phyloP scores from a whole-genome alignment of 2,329 filamentous ascomycete genomes.

The Magnaporthiopsis incrustans region DNA sequence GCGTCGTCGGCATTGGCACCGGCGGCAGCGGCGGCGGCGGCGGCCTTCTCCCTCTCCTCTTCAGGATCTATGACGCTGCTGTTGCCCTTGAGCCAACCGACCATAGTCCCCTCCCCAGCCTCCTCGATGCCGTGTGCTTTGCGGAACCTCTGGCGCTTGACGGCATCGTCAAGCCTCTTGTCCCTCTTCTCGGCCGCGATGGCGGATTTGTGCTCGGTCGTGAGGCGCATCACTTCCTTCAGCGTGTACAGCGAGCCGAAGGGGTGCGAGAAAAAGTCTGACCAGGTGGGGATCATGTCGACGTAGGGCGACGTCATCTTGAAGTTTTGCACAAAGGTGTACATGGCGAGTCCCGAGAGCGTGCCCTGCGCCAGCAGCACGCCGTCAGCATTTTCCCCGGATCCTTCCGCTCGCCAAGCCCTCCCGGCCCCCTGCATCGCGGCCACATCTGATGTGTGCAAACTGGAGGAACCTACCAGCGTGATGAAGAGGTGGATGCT shows the following conservation, averaged over 20 bases:
- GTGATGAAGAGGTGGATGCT: slow-evolving; percentile 75
- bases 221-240: slow-evolving; percentile 66
- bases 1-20: background rate
- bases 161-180: slow-evolving; percentile 72
- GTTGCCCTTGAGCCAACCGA: slow-evolving; percentile 28
- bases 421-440: background rate
- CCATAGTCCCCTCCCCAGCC: slow-evolving; percentile 20
- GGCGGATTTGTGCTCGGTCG: slow-evolving; percentile 62
- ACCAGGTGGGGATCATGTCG: slow-evolving; percentile 66
- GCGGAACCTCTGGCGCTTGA: slow-evolving; percentile 78
- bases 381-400: background rate
- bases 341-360: slow-evolving; percentile 59
- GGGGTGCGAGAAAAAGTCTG: slow-evolving; percentile 62
- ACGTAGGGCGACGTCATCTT: slow-evolving; percentile 68
- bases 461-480: slow-evolving; percentile 48
- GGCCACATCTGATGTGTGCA: background rate
- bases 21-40: background rate
- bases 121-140: slow-evolving; percentile 75
- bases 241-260: slow-evolving; percentile 57
- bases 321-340: slow-evolving; percentile 74
- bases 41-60: slow-evolving; percentile 1
- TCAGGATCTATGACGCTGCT: slow-evolving; percentile 1
- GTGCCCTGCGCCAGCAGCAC: slow-evolving; percentile 42
- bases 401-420: background rate
- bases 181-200: slow-evolving; percentile 64